Base-by-base conservation (phyloP, 495 filamentous ascomycete species). In the Geoglossum glabrum region DNA sequence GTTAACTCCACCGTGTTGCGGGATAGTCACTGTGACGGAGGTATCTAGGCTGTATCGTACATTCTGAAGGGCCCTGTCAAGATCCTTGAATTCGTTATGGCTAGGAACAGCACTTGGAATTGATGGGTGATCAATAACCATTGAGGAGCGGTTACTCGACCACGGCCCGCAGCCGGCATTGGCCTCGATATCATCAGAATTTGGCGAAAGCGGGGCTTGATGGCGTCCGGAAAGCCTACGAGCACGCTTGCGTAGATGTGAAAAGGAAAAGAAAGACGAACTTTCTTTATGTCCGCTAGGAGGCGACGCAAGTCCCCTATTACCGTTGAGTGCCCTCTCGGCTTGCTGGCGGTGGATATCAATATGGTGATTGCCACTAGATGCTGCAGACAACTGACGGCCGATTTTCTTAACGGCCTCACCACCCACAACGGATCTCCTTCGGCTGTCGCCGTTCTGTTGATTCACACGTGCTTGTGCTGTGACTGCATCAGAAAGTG, bases 241-340 rank as follows among this genome's bases (percentile, higher is more conserved):
- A 8, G 93, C 93, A 26, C 89, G 82, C 69, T 99, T 99, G 43
- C 93, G 80, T 6, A 99, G 76, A 63, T 99, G 93, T 8, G 93
- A 96, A 69, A 98, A 97, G 73, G 97, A 98, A 68, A 90, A 95
- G 70, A 98, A 97, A 72, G 96, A 97, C 2, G 49, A 52, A 68
- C 90, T 85, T 66, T 97, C 92, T 64, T 90, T 90, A 34, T 86
- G 85, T 17, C 73, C 84, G 59, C 76, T 78, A 8, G 71, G 79
- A 27, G 79, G 84, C 59, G 79, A 84, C 51, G 73, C 76, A 57
- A 80, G 69, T 9, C 80, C 80, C 52, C 75, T 76, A 59, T 82
- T 79, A n/a, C 89, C 92, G 69, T 88, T 96, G 38, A 97, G 73
- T 52, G 86, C 86, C 58, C 87, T 73, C 68, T 96, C 92, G 25